Evolutionary conservation across 352 stramenopile species (phyloP).

Genomic region (Globisporangium irregulare): DNA sequence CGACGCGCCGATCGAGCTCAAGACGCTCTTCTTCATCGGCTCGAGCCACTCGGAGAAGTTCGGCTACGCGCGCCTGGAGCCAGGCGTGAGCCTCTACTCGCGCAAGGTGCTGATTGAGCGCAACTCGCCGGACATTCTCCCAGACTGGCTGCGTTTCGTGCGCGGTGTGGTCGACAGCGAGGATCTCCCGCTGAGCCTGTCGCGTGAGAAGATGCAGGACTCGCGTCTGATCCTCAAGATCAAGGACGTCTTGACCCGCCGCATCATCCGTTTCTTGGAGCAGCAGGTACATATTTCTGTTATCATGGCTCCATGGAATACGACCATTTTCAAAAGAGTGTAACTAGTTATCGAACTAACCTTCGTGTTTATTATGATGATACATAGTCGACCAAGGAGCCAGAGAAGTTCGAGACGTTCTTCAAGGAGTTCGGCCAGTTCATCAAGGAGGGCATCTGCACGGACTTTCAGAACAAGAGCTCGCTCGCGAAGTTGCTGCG

Average conservation of each 20-base stretch:
- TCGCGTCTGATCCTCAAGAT: conserved; percentile 96
- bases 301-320: neutral
- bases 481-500: conserved; percentile 96
- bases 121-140: conserved; percentile 96
- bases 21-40: conserved; percentile 97
- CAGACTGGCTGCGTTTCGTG: conserved; percentile 96
- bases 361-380: neutral
- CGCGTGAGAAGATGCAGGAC: conserved; percentile 99
- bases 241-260: conserved; percentile 93
- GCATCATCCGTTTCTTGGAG: conserved; percentile 89
- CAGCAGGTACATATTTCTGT: conserved; percentile 37
- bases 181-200: conserved; percentile 98
- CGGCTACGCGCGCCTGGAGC: conserved; percentile 93
- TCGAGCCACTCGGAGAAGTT: conserved; percentile 97
- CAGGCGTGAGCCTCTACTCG: conserved; percentile 97
- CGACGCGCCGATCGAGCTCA: conserved; percentile 98
- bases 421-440: conserved; percentile 98
- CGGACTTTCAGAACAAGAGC: conserved; percentile 89
- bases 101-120: conserved; percentile 99
- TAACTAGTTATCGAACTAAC: neutral
- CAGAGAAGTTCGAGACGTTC: conserved; percentile 97
- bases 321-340: neutral
- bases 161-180: conserved; percentile 94
- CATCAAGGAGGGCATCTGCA: conserved; percentile 98
- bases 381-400: conserved; percentile 89